Conservation (phyloP, 768 basidiomycete species). For the Lactifluus subvellereus region DNA sequence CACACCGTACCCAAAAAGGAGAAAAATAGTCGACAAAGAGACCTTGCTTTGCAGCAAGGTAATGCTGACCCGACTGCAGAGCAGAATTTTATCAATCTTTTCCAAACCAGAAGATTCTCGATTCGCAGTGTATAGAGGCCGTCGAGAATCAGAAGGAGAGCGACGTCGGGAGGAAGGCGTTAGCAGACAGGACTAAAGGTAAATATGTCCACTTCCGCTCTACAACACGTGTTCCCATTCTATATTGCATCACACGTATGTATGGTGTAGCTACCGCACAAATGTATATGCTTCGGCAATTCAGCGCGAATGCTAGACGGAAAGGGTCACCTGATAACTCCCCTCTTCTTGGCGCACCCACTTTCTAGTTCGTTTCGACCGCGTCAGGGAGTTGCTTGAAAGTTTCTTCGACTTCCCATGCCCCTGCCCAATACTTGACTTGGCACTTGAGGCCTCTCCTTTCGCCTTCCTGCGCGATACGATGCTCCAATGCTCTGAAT, state of each 20-base stretch:
- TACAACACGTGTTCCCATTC: not conserved
- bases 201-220: not conserved
- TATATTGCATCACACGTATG: constrained; percentile 15
- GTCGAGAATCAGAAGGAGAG: constrained; percentile 99
- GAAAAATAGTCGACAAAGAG: no score
- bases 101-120: constrained; percentile 87
- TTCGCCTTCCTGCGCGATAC: constrained; percentile 68
- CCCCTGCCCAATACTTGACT: constrained; percentile 84
- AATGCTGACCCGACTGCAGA: constrained; percentile 39
- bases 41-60: no score
- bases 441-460: constrained; percentile 59
- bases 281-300: constrained; percentile 25
- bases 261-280: constrained; percentile 23
- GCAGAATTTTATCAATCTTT: constrained; percentile 84
- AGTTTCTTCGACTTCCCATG: constrained; percentile 93
- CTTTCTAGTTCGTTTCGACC: constrained; percentile 1
- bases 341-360: no score
- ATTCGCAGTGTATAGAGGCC: constrained; percentile 87
- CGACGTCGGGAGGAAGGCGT: constrained; percentile 84
- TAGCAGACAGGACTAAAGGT: constrained; percentile 97
- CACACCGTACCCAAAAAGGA: no score
- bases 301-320: constrained; percentile 7
- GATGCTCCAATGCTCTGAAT: constrained; percentile 69
- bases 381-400: constrained; percentile 34
- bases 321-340: not conserved